A percentile compares a stretch with the other conserved stretches of the same genome.
phyloP scores from a whole-genome alignment of 163 green algal genomes.

The Chlorella variabilis region DNA sequence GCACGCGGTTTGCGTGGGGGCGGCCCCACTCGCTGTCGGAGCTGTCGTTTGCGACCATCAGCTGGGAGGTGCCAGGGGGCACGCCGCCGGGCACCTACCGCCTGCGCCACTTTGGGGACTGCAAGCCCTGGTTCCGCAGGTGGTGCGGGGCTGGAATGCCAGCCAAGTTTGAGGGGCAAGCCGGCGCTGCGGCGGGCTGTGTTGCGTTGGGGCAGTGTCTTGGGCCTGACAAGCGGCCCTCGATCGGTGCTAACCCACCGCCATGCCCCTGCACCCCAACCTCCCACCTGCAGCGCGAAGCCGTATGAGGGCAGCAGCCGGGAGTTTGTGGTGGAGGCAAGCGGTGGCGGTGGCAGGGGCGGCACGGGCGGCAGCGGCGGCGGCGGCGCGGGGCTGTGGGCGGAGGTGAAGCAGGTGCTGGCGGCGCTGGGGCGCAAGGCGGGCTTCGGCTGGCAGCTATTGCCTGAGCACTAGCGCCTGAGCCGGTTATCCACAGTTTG shows the following conservation, averaged over 20 bases:
- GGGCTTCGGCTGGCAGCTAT: background rate
- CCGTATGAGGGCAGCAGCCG: constrained; percentile 26
- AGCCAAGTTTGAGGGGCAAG: background rate
- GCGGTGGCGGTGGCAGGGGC: background rate
- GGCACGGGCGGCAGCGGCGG: background rate
- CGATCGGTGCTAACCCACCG: too few species aligned
- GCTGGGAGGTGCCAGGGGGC: constrained; percentile 69
- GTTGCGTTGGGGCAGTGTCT: too few species aligned
- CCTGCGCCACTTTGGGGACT: constrained; percentile 76
- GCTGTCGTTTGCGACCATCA: constrained; percentile 68
- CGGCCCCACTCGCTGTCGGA: constrained; percentile 56
- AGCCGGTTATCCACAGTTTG: too few species aligned
- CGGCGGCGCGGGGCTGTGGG: background rate
- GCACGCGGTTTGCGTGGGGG: constrained; percentile 72
- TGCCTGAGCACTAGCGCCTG: too few species aligned
- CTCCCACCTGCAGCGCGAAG: background rate
- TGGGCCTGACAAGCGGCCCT: too few species aligned
- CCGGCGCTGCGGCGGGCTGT: background rate
- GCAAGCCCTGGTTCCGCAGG: constrained; percentile 66
- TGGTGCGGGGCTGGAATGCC: background rate
- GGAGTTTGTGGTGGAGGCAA: background rate
- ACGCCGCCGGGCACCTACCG: constrained; percentile 66
- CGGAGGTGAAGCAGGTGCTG: background rate
- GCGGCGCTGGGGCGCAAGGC: constrained; percentile 7
- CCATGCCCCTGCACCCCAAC: too few species aligned